Evolutionary conservation across 2,329 filamentous ascomycete genomes (phyloP), one percentile per base, ranked within the genome.

Genomic region (Ascochyta pisi): DNA sequence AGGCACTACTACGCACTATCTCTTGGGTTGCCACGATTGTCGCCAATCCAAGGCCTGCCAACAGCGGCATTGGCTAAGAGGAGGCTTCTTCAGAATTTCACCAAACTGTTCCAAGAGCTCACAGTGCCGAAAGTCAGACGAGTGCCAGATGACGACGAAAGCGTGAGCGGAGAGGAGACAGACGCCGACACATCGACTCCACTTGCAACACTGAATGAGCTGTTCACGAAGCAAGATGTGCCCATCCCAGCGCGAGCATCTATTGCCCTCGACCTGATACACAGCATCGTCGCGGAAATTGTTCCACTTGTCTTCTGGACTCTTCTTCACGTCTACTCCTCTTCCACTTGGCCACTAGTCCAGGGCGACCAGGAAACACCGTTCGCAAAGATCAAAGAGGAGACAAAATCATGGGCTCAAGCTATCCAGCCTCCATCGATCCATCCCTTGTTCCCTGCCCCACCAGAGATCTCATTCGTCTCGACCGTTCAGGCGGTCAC

Each of bases 21-120:
- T 3, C 76, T 82, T 9, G 86, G 86, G 0, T 66, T 85, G 4
- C 84, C 85, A 13, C 78, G 82, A 22, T 84, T 83, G 77, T 68
- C 81, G 16, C 85, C 85, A 3, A 74, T 83, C 24, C 83, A 83
- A 2, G 76, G 78, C 69, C 52, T 76, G 6, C 71, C 73, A 8
- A 64, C 63, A 29, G 70, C 72, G 7, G 65, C 63, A 37, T 49
- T 76, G 43, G 77, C 77, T 10, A 68, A 65, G 47, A 74, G 67
- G 44, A 63, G 72, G 19, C 54, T 75, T 12, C 42, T 69, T 1
- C 57, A 66, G 6, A 70, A 73, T 29, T 64, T 75, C 19, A 62
- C 46, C 7, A 66, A 62, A 16, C 39, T 72, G 12, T 71, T 71
- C 29, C 35, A 58, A 1, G 71, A 73, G 9, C 51, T 76, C 19